phyloP scores from a whole-genome alignment of 495 filamentous ascomycete species.

The Viridothelium virens region DNA sequence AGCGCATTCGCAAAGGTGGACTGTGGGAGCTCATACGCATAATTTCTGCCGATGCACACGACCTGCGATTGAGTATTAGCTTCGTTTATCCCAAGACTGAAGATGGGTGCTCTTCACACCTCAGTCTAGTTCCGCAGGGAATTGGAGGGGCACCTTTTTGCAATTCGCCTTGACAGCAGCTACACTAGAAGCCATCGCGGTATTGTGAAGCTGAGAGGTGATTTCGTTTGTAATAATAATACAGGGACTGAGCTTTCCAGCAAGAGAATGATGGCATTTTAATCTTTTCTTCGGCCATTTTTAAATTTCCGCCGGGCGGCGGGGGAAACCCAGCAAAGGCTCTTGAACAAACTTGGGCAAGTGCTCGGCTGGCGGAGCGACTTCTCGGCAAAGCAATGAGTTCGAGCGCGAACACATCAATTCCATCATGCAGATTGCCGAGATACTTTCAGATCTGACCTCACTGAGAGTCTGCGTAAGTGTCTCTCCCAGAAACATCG shows the following conservation, averaged over 20 bases:
- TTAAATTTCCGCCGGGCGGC: not conserved
- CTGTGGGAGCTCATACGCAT: conserved; percentile 56
- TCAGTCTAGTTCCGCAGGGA: not conserved
- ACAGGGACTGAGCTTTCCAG: no score
- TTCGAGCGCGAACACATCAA: not conserved
- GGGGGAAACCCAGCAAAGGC: not conserved
- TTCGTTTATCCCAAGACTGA: not conserved
- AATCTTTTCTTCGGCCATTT: not conserved
- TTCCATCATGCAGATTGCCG: conserved; percentile 20
- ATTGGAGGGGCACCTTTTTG: conserved; percentile 8
- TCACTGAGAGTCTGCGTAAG: conserved; percentile 24
- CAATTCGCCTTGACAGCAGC: conserved; percentile 7
- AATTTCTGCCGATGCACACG: conserved; percentile 96
- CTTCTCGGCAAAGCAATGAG: not conserved
- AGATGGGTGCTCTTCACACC: conserved; percentile 1
- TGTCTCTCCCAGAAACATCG: not conserved
- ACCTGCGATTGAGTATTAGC: conserved; percentile 43
- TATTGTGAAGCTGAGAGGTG: not conserved
- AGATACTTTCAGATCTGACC: conserved; percentile 22
- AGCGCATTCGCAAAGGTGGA: not conserved
- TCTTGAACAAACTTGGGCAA: not conserved
- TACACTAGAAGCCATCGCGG: not conserved
- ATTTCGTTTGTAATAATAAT: not conserved
- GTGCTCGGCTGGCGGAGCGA: not conserved
- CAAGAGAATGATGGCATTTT: not conserved